phyloP scores from a whole-genome alignment of 768 basidiomycete genomes.

The Favolaschia claudopus region DNA sequence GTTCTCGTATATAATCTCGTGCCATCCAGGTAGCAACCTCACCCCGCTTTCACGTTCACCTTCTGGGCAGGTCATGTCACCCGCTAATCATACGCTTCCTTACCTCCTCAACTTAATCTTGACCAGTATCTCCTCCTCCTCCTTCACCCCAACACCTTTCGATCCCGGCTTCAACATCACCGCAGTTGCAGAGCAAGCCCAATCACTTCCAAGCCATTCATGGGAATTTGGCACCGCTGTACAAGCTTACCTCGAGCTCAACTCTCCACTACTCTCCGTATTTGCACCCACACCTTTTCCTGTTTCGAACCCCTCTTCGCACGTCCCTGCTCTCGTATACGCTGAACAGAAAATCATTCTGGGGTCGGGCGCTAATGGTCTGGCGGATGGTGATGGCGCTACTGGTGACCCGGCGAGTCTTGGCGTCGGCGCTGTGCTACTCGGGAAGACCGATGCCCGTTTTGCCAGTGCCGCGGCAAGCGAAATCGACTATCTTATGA shows the following conservation, averaged over 20 bases:
- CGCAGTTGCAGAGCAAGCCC: slow-evolving; percentile 26
- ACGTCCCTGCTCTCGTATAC: slow-evolving; percentile 26
- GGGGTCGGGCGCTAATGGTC: slow-evolving; percentile 32
- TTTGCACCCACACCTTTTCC: slow-evolving; percentile 37
- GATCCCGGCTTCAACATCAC: slow-evolving; percentile 36
- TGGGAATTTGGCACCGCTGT: slow-evolving; percentile 40
- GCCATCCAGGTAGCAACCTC: no score
- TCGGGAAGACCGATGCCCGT: slow-evolving; percentile 45
- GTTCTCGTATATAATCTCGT: no score
- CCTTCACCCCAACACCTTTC: slow-evolving; percentile 27
- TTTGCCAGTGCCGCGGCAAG: slow-evolving; percentile 46
- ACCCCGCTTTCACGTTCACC: no score
- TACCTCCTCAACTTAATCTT: no score
- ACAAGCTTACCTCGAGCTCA: slow-evolving; percentile 36
- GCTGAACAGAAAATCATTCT: slow-evolving; percentile 28
- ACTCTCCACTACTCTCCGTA: slow-evolving; percentile 35
- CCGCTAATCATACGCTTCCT: no score
- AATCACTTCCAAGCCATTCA: slow-evolving; percentile 34
- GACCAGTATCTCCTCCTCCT: no score
- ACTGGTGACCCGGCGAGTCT: slow-evolving; percentile 65
- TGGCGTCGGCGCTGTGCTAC: slow-evolving; percentile 49
- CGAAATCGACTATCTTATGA: slow-evolving; percentile 52
- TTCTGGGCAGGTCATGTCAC: no score
- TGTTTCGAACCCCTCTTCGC: slow-evolving; percentile 9
- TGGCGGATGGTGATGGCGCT: slow-evolving; percentile 51